A percentile compares a stretch with the other conserved stretches of the same genome.
phyloP scores from a whole-genome alignment of 2,329 filamentous ascomycete genomes.

The Colletotrichum viniferum region DNA sequence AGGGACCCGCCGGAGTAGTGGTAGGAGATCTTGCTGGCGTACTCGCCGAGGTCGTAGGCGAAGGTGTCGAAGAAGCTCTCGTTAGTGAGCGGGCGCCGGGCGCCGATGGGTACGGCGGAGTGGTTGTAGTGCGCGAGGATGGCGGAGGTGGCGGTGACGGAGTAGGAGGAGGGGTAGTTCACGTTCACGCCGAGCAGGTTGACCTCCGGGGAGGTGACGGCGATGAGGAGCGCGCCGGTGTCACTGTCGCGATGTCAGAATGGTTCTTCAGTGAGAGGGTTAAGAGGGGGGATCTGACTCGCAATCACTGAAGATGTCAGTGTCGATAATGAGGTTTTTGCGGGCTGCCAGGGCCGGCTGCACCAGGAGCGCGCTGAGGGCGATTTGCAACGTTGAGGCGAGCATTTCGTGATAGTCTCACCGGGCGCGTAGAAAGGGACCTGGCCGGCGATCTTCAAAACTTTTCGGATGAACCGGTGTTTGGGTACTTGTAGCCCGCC shows the following conservation, averaged over 20 bases:
- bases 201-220: conserved; percentile 37
- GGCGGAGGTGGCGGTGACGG: conserved; percentile 42
- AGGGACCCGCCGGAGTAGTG: conserved; percentile 42
- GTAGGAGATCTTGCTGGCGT: conserved; percentile 48
- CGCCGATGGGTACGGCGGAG: conserved; percentile 38
- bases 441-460: background rate
- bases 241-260: conserved; percentile 33
- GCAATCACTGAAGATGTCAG: conserved; percentile 51
- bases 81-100: conserved; percentile 43
- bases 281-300: conserved; percentile 36
- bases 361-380: background rate
- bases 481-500: background rate
- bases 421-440: background rate
- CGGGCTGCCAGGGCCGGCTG: background rate
- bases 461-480: background rate
- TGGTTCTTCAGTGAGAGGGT: background rate
- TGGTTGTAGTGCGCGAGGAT: conserved; percentile 46
- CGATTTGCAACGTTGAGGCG: background rate
- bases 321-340: conserved; percentile 50
- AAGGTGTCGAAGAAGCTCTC: conserved; percentile 47
- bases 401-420: background rate
- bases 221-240: conserved; percentile 44
- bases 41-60: conserved; percentile 45
- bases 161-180: conserved; percentile 45
- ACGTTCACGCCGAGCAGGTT: conserved; percentile 46